Evolutionary conservation across 2,329 filamentous ascomycete species (phyloP), one percentile per base, ranked within the genome.

Genomic region (Zelopaecilomyces penicillatus): DNA sequence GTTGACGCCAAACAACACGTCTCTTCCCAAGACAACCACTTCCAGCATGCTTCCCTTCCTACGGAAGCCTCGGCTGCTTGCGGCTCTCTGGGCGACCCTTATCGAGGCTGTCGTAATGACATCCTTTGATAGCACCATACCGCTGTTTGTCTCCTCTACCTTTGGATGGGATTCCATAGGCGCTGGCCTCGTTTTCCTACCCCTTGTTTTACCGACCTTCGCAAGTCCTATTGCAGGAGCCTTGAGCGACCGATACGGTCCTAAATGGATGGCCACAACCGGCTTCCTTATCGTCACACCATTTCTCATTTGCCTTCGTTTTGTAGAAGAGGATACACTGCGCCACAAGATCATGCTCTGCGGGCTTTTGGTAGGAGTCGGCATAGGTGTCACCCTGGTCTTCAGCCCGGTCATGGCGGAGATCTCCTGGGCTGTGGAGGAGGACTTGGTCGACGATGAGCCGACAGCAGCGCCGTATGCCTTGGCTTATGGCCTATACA

Each of bases 371-470:
- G 45, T 50, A 3, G 61, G 59, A 6, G 38, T 65, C 5, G 62
- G 62, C 1, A 44, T 63, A 6, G 55, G 57, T 2, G 49, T 58
- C 39, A 48, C 56, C 6, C 60, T 57, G n/a, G 57, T 63, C n/a
- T 56, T 64, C 19, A 57, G 57, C 2, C 60, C 61, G 3, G 37
- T 65, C 42, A 65, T 64, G 56, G 63, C 62, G 2, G 62, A 65
- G 50, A 63, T 65, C 34, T 62, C 58, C 32, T 65, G 59, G 58
- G 50, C 60, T 4, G 51, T 61, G 11, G 51, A 53, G 41, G 52
- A 52, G 3, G 51, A 50, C 11, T 47, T 49, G 32, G 52, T 51
- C 26, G 50, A 41, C 37, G 28, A 8, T 39, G 39, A 27, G 30
- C 28, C 26, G 47, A 32, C 43, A 27, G 19, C 19, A 6, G 55